Base-by-base conservation (phyloP, 148 eudicot genomes). In the Dianthus caryophyllus region DNA sequence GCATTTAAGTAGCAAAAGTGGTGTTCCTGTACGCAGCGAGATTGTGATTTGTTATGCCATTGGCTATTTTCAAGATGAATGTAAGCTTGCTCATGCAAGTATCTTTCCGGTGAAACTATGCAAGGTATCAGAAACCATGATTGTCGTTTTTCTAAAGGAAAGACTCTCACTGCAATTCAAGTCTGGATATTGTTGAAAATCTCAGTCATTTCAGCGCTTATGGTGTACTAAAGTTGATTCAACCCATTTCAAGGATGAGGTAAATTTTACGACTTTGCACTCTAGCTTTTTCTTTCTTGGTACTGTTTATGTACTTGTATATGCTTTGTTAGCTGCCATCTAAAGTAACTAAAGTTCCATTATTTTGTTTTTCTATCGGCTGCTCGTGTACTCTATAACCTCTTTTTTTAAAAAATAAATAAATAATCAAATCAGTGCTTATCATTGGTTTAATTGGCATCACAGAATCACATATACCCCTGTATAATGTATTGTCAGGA, bases 61-160 rank as follows among this genome's bases (percentile, higher is more conserved):
- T 43, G 52, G 50, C 31, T 54, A 17, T 46, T 68, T 64, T 75
- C 43, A 36, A 22, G 70, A 69, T 63, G 47, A 44, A 24, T 24
- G 16, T 63, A 63, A 41, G 66, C 50, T 24, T 25, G 51, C 64
- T 33, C 65, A 36, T 61, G 24, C 24, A 26, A 24, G 36, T 25
- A 31, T 24, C 25, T 10, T 14, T 13, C 44, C 36, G 15, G 6
- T 41, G 44, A 9, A 41, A 41, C 44, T 41, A 11, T 25, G 50
- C 33, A 26, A 44, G 66, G 49, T 43, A 41, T 60, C 26, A 2
- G 21, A 38, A 22, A n/a, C n/a, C n/a, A n/a, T n/a, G n/a, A n/a
- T n/a, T n/a, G n/a, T n/a, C n/a, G n/a, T n/a, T n/a, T n/a, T n/a
- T 43, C 51, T 24, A 18, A 15, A 22, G 31, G 52, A 46, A 63